A percentile compares a stretch with the other conserved stretches of the same genome.
These are phyloP conservation scores for Aspergillus steynii DNA, from an alignment of 495 filamentous ascomycete species.

Conservation along the genomic window DNA sequence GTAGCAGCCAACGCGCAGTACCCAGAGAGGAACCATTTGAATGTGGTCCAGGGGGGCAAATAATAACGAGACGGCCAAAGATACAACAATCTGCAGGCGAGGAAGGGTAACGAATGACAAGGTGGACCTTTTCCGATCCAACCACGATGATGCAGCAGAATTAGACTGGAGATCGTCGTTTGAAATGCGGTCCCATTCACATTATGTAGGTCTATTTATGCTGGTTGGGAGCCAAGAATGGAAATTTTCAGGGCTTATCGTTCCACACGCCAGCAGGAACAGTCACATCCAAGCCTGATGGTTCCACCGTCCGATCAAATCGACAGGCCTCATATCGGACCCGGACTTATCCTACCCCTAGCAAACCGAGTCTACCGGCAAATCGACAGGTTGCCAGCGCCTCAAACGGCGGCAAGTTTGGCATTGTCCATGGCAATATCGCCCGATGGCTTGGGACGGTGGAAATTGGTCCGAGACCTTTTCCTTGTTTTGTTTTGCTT, in stretches of 20 bases:
- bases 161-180: conserved; percentile 7
- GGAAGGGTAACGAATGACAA: conserved; percentile 30
- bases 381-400: neutral
- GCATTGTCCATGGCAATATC: neutral
- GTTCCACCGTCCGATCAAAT: conserved; percentile 4
- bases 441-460: conserved; percentile 7
- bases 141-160: neutral
- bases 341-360: neutral
- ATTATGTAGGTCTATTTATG: conserved; percentile 5
- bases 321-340: neutral
- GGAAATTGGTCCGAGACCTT: conserved; percentile 6
- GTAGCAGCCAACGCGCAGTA: conserved; percentile 32
- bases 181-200: conserved; percentile 5
- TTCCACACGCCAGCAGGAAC: neutral
- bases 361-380: no score
- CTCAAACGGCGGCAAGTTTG: neutral
- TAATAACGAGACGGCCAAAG: conserved; percentile 2
- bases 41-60: conserved; percentile 21
- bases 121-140: conserved; percentile 10
- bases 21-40: conserved; percentile 31
- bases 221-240: neutral
- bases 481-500: neutral
- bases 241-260: conserved; percentile 4
- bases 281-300: neutral
- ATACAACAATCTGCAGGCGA: conserved; percentile 18